Conservation (phyloP, 495 filamentous ascomycete genomes). For the Lasiosphaeris hirsuta region DNA sequence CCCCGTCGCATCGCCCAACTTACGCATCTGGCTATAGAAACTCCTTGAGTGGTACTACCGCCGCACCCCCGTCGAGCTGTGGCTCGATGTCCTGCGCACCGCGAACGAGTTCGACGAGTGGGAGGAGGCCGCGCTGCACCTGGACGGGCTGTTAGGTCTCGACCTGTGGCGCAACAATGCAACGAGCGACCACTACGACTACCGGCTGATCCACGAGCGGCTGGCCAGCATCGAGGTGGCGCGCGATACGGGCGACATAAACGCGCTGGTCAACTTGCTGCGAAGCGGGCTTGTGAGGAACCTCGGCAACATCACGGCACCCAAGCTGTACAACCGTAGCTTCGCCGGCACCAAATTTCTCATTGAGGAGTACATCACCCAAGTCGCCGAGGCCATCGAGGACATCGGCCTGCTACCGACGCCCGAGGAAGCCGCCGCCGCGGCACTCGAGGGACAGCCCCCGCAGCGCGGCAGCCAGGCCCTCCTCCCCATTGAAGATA, state of each 20-base stretch:
- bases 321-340: conserved; percentile 78
- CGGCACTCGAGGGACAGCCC: background rate
- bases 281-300: conserved; percentile 87
- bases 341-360: conserved; percentile 87
- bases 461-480: no score
- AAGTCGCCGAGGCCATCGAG: conserved; percentile 74
- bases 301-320: conserved; percentile 81
- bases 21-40: conserved; percentile 13
- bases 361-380: conserved; percentile 87
- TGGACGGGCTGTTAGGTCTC: conserved; percentile 73
- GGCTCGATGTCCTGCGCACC: conserved; percentile 56
- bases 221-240: conserved; percentile 67
- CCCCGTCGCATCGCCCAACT: background rate
- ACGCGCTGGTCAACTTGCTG: conserved; percentile 72
- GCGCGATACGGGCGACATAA: conserved; percentile 71
- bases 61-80: conserved; percentile 50
- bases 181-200: conserved; percentile 81
- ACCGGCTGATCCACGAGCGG: conserved; percentile 77
- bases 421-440: background rate
- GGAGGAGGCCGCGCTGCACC: conserved; percentile 72
- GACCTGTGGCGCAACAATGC: conserved; percentile 86
- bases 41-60: conserved; percentile 46
- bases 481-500: no score
- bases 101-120: conserved; percentile 77
- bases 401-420: conserved; percentile 74